Base-by-base conservation (phyloP, 1,139 yeast species). In the Geotrichum histeridarum region DNA sequence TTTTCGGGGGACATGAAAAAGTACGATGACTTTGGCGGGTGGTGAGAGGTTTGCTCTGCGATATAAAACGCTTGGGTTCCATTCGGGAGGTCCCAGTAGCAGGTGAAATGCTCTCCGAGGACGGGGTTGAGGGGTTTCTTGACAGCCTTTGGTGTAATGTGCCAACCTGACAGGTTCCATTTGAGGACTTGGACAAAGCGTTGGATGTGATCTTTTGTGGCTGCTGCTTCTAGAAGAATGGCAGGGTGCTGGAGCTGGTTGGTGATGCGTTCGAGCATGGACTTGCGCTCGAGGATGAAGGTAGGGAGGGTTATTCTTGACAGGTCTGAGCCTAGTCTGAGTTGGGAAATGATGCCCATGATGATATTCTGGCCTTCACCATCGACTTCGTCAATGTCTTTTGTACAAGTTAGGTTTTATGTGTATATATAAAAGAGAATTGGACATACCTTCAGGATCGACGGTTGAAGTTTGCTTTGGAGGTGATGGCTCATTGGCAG, bases 161-260 rank as follows among this genome's bases (percentile, higher is more conserved):
- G 98, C 98, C 98, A 93, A 49, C 95, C 90, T 1, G 96, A 82
- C 67, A 93, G 76, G 67, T 91, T 93, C 96, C 96, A 93, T 64
- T 83, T 82, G 43, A 86, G 82, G 8, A 93, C 83, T 48, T 79
- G 72, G 8, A 88, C 68, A 64, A 93, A 91, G 59, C 99, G 77
- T 55, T 80, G 74, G 35, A 84, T 65, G 0, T 82, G 81, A 63
- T 87, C 89, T 2, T 69, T 67, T 11, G 64, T 59, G 1, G 67
- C 64, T 60, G 86, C 85, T 0, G 98, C 97, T 30, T 79, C 78
- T 5, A 89, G 68, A 44, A 91, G 70, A 33, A 90, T 72, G 41
- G 82, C 81, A 0, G 98, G 98, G 61, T 84, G 94, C 64, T 84
- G 89, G 62, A 91, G 79, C 67, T 83, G 87, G 70, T 93, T 93